Base-by-base conservation (phyloP, 2,329 filamentous ascomycete genomes). In the Aspergillus sp. region DNA sequence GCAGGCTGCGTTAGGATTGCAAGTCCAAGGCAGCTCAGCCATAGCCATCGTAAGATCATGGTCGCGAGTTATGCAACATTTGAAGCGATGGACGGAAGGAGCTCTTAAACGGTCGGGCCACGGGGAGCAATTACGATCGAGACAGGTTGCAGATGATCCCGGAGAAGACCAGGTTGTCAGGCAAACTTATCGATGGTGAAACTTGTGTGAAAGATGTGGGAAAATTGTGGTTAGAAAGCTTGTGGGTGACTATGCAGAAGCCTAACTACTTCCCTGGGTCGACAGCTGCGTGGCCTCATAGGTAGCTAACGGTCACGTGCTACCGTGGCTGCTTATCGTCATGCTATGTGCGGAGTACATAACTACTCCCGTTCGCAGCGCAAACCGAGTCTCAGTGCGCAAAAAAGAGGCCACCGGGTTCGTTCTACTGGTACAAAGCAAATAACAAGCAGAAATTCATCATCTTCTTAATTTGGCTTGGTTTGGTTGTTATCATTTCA, bases 21-120 rank as follows among this genome's bases (percentile, higher is more conserved):
- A 74, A 85, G 78, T 71, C 86, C 74, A 72, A 87, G 75, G 73
- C 80, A 75, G 71, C 71, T 69, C 65, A 81, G 75, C 71, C 83
- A 72, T 69, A 83, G 74, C 73, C 75, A 76, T 73, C 73, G 65
- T 60, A 70, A 61, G 59, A 75, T 77, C 77, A 79, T 79, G 71
- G 64, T 69, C 57, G 67, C 46, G 49, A 62, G 62, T 62, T 56
- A 55, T 65, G 46, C 57, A 67, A 69, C 72, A 74, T 74, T 68
- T 69, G 72, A 68, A 65, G 58, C 42, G 56, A 54, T 14, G 32
- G 16, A 6, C 51, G 26, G 42, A 26, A 18, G 24, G 42, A 52
- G 47, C 24, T 49, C 42, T 22, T 22, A 3, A 29, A 55, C 20
- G 45, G n/a, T 58, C 32, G 31, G 52, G 52, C 24, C n/a, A 39